Conservation (phyloP, 176 grass and related monocot genomes). For the Neostapfia colusana region DNA sequence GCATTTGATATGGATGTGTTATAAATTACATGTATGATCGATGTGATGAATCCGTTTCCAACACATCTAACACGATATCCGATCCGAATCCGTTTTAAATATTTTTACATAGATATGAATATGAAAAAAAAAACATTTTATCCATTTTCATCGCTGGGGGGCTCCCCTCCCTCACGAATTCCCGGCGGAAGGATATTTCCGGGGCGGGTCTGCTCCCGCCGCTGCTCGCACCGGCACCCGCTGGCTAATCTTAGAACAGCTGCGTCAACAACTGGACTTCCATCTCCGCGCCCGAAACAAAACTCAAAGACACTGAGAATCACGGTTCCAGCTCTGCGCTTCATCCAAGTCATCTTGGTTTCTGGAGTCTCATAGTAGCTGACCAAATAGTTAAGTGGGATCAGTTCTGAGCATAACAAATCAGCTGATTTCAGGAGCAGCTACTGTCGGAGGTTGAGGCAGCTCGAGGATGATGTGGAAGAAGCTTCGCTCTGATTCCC, state of each 20-base stretch:
- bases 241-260: background rate
- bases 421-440: constrained; percentile 49
- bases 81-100: no score
- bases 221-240: no score
- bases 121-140: no score
- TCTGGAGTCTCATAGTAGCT: constrained; percentile 27
- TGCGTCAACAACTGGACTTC: background rate
- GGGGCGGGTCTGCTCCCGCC: no score
- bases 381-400: constrained; percentile 23
- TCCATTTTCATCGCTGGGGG: no score
- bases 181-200: no score
- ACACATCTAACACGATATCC: no score
- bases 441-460: constrained; percentile 47
- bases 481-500: constrained; percentile 90
- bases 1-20: no score
- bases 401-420: constrained; percentile 12
- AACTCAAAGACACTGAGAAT: constrained; percentile 13
- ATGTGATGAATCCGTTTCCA: no score
- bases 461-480: constrained; percentile 75
- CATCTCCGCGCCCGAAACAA: background rate
- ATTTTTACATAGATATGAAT: no score
- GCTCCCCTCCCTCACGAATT: no score
- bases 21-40: no score
- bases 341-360: constrained; percentile 23
- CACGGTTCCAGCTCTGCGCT: background rate